These are phyloP conservation scores for Fusarium pseudonygamai DNA, from an alignment of 2,329 filamentous ascomycete genomes.

Conservation along the genomic window DNA sequence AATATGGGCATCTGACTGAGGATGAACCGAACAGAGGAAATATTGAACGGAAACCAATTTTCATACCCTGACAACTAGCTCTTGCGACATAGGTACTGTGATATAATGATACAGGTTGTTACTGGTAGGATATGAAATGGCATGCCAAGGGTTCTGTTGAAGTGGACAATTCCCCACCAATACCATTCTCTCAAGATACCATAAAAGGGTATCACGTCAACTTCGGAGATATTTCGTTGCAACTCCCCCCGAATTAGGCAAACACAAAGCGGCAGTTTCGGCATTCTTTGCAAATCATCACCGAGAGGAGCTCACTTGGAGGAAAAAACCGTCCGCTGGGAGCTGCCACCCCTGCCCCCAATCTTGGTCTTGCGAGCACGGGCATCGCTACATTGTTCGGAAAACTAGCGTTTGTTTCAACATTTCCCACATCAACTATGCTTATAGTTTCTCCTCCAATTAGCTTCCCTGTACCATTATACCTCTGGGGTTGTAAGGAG, in stretches of 20 bases:
- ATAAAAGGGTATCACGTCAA: slow-evolving; percentile 22
- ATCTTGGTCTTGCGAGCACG: background rate
- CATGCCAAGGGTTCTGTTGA: slow-evolving; percentile 1
- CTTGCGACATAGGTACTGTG: background rate
- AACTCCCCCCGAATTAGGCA: background rate
- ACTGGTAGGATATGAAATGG: background rate
- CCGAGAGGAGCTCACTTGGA: background rate
- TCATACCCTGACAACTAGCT: background rate
- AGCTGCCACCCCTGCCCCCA: background rate
- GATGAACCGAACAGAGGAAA: background rate
- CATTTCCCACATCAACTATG: slow-evolving; percentile 14
- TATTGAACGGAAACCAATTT: background rate
- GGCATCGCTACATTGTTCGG: background rate
- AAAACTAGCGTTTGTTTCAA: slow-evolving; percentile 32
- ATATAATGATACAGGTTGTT: background rate
- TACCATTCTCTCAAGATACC: slow-evolving; percentile 14
- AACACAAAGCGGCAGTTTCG: slow-evolving; percentile 1
- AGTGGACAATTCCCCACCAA: slow-evolving; percentile 17
- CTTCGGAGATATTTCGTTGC: background rate
- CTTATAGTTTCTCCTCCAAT: slow-evolving; percentile 42
- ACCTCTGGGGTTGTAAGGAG: slow-evolving; percentile 23
- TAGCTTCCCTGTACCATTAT: slow-evolving; percentile 1
- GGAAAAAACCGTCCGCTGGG: background rate
- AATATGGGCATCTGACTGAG: background rate
- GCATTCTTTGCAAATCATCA: background rate